phyloP scores from a whole-genome alignment of 495 filamentous ascomycete species.

The Penicillium lividum region DNA sequence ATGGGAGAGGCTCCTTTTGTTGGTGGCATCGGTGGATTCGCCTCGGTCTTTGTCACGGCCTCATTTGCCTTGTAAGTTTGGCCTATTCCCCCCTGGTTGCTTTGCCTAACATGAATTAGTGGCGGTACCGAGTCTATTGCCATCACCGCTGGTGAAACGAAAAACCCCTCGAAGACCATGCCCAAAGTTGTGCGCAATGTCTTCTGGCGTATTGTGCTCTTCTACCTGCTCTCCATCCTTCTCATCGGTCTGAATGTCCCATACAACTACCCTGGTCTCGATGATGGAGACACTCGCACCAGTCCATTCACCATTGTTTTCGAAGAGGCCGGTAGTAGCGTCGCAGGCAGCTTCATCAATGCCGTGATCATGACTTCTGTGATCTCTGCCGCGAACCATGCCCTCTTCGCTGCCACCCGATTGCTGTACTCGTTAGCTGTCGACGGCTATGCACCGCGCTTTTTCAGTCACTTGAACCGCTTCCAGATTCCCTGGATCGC shows the following conservation, averaged over 20 bases:
- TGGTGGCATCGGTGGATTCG: constrained; percentile 53
- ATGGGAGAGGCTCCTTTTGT: constrained; percentile 54
- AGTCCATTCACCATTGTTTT: constrained; percentile 59
- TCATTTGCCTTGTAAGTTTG: constrained; percentile 49
- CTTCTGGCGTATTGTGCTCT: constrained; percentile 55
- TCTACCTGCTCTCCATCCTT: constrained; percentile 53
- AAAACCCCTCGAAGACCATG: constrained; percentile 47
- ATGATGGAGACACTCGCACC: constrained; percentile 38
- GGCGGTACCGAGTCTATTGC: constrained; percentile 60
- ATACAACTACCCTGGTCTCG: constrained; percentile 50
- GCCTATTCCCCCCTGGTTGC: background rate
- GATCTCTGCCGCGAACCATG: constrained; percentile 55
- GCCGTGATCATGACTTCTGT: constrained; percentile 57
- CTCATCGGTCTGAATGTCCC: constrained; percentile 55
- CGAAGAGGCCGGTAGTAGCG: constrained; percentile 46
- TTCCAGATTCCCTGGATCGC: constrained; percentile 60
- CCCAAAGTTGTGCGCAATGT: constrained; percentile 54
- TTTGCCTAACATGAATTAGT: constrained; percentile 15
- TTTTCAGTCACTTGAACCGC: constrained; percentile 54
- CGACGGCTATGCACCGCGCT: constrained; percentile 45
- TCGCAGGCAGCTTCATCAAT: constrained; percentile 57
- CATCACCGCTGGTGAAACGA: constrained; percentile 56
- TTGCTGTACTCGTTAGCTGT: constrained; percentile 52
- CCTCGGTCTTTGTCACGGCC: constrained; percentile 55
- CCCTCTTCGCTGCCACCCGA: constrained; percentile 55